Evolutionary conservation across 768 basidiomycete species (phyloP).

Genomic region (Suillus lakei): DNA sequence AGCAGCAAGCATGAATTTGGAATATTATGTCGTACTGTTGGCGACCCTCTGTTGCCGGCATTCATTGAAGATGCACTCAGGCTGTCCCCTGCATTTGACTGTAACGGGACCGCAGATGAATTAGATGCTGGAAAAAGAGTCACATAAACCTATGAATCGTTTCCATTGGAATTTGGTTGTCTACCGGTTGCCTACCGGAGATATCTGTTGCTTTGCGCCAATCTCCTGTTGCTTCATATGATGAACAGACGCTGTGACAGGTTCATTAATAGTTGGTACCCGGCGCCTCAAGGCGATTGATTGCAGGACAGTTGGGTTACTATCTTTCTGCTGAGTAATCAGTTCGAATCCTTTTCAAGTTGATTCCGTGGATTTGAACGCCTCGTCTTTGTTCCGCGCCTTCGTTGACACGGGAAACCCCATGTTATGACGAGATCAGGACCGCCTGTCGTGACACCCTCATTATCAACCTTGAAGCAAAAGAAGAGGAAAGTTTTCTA

Average conservation of each 20-base stretch:
- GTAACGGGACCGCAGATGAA: conserved; percentile 32
- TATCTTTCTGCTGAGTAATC: conserved; percentile 26
- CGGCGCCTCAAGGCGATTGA: conserved; percentile 1
- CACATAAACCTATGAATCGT: conserved; percentile 36
- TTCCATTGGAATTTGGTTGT: conserved; percentile 5
- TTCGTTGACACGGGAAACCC: conserved; percentile 14
- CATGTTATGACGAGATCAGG: conserved; percentile 32
- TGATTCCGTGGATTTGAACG: conserved; percentile 20
- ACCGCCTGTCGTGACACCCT: conserved; percentile 22
- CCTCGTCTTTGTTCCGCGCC: conserved; percentile 2
- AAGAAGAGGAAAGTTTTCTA: conserved; percentile 33
- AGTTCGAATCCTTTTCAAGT: conserved; percentile 24
- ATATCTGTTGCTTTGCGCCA: conserved; percentile 21
- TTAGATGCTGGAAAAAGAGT: conserved; percentile 16
- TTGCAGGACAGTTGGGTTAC: background rate
- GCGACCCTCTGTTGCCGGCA: conserved; percentile 30
- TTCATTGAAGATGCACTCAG: conserved; percentile 2
- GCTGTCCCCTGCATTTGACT: conserved; percentile 35
- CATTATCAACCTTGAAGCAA: conserved; percentile 27
- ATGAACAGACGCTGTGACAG: background rate
- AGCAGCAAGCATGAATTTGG: conserved; percentile 25
- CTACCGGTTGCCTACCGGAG: conserved; percentile 12
- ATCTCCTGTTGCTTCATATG: conserved; percentile 13
- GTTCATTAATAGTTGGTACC: background rate
- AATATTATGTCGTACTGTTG: conserved; percentile 21